These are phyloP conservation scores for Sclerotinia minor DNA, from an alignment of 2,329 filamentous ascomycete genomes.

Conservation along the genomic window DNA sequence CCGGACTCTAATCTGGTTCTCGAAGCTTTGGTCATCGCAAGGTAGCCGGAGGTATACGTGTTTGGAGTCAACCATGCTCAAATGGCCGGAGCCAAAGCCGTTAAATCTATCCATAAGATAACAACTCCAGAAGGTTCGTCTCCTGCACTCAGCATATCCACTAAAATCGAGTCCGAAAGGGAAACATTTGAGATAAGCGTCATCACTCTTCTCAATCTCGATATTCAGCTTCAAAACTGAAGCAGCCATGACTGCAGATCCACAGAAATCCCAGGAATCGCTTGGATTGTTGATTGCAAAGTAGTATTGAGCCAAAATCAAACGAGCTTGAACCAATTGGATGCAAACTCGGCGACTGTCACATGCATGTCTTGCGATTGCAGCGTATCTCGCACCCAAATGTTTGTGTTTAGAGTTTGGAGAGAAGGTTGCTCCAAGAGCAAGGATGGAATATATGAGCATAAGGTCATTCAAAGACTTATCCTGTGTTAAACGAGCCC, in stretches of 20 bases:
- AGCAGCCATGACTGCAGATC: conserved; percentile 60
- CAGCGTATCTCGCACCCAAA: conserved; percentile 51
- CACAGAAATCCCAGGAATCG: conserved; percentile 64
- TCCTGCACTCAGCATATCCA: conserved; percentile 64
- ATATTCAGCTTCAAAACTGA: conserved; percentile 62
- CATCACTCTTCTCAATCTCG: conserved; percentile 54
- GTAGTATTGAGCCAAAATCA: conserved; percentile 67
- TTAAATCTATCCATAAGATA: conserved; percentile 70
- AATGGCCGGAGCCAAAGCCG: conserved; percentile 55
- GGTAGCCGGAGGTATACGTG: conserved; percentile 69
- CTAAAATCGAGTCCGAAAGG: conserved; percentile 59
- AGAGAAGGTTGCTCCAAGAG: conserved; percentile 57
- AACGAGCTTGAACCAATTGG: conserved; percentile 65
- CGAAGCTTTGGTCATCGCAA: conserved; percentile 60
- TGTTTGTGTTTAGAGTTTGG: conserved; percentile 47
- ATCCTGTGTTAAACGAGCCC: conserved; percentile 49
- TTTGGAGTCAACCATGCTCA: conserved; percentile 59
- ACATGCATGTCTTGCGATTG: conserved; percentile 59
- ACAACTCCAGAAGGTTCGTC: conserved; percentile 71
- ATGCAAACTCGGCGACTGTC: conserved; percentile 56
- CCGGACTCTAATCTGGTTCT: conserved; percentile 56
- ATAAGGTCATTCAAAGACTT: conserved; percentile 58
- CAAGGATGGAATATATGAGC: conserved; percentile 60
- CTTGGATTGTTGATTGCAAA: conserved; percentile 60
- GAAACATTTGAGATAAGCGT: conserved; percentile 45